These are phyloP conservation scores for Rubus idaeus DNA, from an alignment of 306 rosid genomes.

Conservation along the genomic window DNA sequence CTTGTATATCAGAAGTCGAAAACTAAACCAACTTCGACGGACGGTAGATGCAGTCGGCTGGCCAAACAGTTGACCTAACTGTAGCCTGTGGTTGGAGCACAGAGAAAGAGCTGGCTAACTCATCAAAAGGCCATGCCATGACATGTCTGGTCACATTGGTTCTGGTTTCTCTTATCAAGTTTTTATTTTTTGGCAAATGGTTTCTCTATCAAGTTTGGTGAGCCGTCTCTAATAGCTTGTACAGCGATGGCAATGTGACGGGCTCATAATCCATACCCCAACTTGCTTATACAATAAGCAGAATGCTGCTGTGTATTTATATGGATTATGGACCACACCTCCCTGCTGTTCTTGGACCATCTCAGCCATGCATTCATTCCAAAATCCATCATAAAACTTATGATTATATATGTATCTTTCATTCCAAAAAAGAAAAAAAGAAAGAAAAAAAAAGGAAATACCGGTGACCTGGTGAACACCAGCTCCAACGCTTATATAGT, in stretches of 20 bases:
- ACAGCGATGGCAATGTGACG: conserved; percentile 3
- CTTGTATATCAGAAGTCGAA: too few species aligned
- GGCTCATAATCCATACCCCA: conserved; percentile 1
- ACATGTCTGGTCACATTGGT: neutral
- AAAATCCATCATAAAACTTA: neutral
- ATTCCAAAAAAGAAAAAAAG: neutral
- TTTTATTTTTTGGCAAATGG: neutral
- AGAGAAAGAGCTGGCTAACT: neutral
- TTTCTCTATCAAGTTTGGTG: conserved; percentile 1
- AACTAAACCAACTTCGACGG: neutral
- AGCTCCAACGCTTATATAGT: too few species aligned
- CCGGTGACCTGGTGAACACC: neutral
- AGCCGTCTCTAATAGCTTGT: neutral
- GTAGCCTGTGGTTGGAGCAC: neutral
- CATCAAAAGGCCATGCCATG: neutral
- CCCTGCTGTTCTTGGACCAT: neutral
- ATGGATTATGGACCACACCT: neutral
- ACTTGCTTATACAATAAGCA: neutral
- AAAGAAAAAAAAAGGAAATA: neutral
- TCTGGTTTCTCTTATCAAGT: neutral
- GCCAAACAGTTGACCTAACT: conserved; percentile 2
- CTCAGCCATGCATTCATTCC: neutral
- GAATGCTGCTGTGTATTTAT: neutral
- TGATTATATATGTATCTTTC: neutral
- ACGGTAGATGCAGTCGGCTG: neutral